phyloP scores from a whole-genome alignment of 1,139 yeast genomes.

The Taphrina wiesneri region DNA sequence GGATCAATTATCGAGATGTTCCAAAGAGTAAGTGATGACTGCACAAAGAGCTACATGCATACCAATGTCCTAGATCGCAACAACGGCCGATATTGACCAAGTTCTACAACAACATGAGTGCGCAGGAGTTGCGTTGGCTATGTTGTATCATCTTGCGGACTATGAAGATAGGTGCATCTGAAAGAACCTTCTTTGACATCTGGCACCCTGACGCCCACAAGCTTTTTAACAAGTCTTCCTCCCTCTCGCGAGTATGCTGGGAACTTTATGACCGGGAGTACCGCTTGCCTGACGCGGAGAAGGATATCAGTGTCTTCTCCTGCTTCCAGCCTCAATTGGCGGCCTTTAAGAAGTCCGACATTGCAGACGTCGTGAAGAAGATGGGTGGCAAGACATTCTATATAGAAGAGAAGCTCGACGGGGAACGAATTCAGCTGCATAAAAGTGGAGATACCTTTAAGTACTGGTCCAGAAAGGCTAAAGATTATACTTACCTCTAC shows the following conservation, averaged over 20 bases:
- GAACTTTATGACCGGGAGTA: constrained; percentile 55
- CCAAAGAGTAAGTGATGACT: constrained; percentile 33
- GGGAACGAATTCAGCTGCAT: constrained; percentile 83
- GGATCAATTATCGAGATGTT: constrained; percentile 51
- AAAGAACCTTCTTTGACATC: constrained; percentile 57
- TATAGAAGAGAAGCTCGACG: constrained; percentile 91
- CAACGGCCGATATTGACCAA: constrained; percentile 51
- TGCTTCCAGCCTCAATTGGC: constrained; percentile 65
- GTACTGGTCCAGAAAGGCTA: constrained; percentile 67
- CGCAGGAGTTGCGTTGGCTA: constrained; percentile 69
- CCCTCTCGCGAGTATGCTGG: constrained; percentile 62
- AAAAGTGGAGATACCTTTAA: constrained; percentile 53
- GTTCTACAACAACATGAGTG: constrained; percentile 59
- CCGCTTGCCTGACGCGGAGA: constrained; percentile 52
- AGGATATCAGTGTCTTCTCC: constrained; percentile 41
- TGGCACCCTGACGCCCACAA: constrained; percentile 84
- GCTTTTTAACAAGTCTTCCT: constrained; percentile 67
- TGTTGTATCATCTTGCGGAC: constrained; percentile 66
- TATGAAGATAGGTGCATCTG: constrained; percentile 59
- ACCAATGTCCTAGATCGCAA: constrained; percentile 40
- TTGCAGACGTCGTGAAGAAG: constrained; percentile 35
- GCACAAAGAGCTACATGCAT: not conserved
- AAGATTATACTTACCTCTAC: constrained; percentile 71
- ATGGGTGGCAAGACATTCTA: constrained; percentile 53
- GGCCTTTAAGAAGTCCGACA: constrained; percentile 50